Conservation (phyloP, 495 filamentous ascomycete genomes). For the Penicillium waksmanii region DNA sequence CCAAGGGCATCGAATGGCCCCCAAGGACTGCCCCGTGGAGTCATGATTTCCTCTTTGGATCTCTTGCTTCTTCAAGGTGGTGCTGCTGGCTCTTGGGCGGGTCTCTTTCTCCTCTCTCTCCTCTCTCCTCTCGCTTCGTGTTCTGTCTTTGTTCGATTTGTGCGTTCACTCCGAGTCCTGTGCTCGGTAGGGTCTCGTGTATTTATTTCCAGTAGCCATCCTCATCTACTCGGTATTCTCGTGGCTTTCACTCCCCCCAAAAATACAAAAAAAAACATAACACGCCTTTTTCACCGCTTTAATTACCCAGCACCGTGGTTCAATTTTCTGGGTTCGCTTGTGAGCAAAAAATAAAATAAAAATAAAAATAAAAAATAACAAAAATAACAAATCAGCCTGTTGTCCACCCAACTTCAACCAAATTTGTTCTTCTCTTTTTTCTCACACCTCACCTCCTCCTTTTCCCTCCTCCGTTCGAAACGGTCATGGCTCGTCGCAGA, state of each 20-base stretch:
- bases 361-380: conserved; percentile 5
- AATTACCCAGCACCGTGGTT: too few species aligned
- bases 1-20: neutral
- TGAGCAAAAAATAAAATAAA: conserved; percentile 10
- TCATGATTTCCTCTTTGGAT: conserved; percentile 35
- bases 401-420: conserved; percentile 5
- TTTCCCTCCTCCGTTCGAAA: conserved; percentile 16
- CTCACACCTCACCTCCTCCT: conserved; percentile 3
- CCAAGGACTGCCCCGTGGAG: conserved; percentile 17
- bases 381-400: conserved; percentile 7
- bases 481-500: conserved; percentile 48
- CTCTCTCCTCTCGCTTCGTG: neutral
- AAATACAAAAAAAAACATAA: neutral
- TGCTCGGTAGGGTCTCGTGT: neutral
- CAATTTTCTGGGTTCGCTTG: conserved; percentile 2
- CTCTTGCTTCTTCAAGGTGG: conserved; percentile 18
- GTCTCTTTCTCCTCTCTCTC: neutral
- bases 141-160: neutral
- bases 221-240: too few species aligned
- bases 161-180: neutral
- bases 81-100: conserved; percentile 10
- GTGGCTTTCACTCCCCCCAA: too few species aligned
- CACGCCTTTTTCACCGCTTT: neutral
- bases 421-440: conserved; percentile 11
- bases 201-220: too few species aligned